Evolutionary conservation across 192 early-diverging fungal genomes (phyloP).

Genomic region (Coemansia sp.): DNA sequence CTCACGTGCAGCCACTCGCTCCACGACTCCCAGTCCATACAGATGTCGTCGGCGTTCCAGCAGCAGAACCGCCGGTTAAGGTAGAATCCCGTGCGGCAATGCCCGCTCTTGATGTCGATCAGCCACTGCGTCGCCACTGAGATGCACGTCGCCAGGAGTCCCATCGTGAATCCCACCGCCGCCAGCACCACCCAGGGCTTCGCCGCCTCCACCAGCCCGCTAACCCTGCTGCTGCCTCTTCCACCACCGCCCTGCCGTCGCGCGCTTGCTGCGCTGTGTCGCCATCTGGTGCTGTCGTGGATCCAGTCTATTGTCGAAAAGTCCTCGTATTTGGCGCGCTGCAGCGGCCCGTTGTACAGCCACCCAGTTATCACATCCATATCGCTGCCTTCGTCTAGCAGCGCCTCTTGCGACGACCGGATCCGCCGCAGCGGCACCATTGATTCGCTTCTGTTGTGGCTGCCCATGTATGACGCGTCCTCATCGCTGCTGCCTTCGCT

Average conservation of each 20-base stretch:
- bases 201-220: constrained; percentile 20
- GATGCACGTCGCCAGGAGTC: constrained; percentile 43
- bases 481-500: constrained; percentile 4
- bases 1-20: constrained; percentile 49
- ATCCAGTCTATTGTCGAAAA: constrained; percentile 58
- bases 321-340: constrained; percentile 53
- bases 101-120: constrained; percentile 80
- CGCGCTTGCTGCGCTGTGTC: constrained; percentile 28
- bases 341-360: constrained; percentile 51
- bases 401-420: constrained; percentile 40
- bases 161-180: constrained; percentile 47
- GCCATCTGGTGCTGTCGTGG: constrained; percentile 48
- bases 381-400: constrained; percentile 25
- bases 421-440: constrained; percentile 31
- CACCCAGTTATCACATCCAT: constrained; percentile 53
- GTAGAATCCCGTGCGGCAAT: constrained; percentile 76
- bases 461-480: constrained; percentile 25
- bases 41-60: constrained; percentile 65
- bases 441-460: constrained; percentile 15
- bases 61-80: constrained; percentile 85
- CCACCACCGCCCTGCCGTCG: constrained; percentile 18
- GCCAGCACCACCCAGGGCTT: constrained; percentile 47
- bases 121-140: constrained; percentile 67
- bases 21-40: constrained; percentile 63
- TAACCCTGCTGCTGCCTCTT: constrained; percentile 9